phyloP scores from a whole-genome alignment of 371 early-diverging fungal genomes.

The Entomophthora muscae region DNA sequence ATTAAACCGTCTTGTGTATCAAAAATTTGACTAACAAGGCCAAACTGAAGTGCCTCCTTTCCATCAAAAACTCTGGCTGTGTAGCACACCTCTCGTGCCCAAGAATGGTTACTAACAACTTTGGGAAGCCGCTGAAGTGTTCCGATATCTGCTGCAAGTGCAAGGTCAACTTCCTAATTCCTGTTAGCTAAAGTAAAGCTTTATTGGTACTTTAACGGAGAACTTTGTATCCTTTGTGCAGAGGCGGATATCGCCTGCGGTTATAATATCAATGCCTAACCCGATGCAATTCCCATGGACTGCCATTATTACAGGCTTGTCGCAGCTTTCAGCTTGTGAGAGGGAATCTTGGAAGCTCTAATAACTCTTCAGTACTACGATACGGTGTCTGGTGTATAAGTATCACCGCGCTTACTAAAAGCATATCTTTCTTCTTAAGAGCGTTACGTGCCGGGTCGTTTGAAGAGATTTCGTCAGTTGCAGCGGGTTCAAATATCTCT shows the following conservation, averaged over 20 bases:
- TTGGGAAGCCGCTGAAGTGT: conserved; percentile 89
- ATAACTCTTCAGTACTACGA: not conserved
- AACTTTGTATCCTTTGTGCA: conserved; percentile 63
- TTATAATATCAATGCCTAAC: conserved; percentile 70
- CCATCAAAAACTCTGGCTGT: conserved; percentile 65
- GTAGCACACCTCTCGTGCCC: conserved; percentile 75
- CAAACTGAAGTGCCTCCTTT: conserved; percentile 58
- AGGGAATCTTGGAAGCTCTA: conserved; percentile 40
- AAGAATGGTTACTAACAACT: conserved; percentile 75
- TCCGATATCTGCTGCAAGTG: conserved; percentile 72
- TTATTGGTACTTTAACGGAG: conserved; percentile 43
- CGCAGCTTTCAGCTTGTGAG: conserved; percentile 61
- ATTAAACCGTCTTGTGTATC: conserved; percentile 30
- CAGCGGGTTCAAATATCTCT: not conserved
- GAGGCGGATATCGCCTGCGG: conserved; percentile 84
- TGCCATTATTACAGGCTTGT: conserved; percentile 78
- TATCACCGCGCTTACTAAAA: not conserved
- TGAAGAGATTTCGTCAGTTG: not conserved
- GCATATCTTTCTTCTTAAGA: not conserved
- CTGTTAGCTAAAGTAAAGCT: not conserved
- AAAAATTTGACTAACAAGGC: conserved; percentile 57
- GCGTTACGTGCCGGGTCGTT: not conserved
- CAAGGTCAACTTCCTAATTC: conserved; percentile 3
- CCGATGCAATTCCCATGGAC: conserved; percentile 80
- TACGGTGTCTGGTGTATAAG: not conserved